Conservation (phyloP, 768 basidiomycete species). For the Kwoniella botswanensis region DNA sequence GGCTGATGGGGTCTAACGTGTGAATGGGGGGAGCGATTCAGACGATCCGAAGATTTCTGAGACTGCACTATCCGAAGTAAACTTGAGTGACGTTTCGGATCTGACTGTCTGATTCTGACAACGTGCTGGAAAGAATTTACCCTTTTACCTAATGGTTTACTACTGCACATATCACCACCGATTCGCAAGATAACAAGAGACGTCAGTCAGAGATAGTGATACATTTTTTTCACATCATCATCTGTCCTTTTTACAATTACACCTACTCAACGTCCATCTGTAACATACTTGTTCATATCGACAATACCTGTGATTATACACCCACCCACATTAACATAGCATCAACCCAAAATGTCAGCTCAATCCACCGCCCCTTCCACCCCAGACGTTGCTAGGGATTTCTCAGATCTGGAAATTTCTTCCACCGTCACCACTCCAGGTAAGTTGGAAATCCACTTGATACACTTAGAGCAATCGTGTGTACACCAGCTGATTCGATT, state of each 20-base stretch:
- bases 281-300: too few relatives aligned
- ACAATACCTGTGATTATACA: too few relatives aligned
- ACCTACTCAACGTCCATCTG: neutral
- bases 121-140: slow-evolving; percentile 6
- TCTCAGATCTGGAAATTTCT: slow-evolving; percentile 40
- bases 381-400: slow-evolving; percentile 33
- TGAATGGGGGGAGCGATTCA: neutral
- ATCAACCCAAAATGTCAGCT: slow-evolving; percentile 33
- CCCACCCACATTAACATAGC: neutral
- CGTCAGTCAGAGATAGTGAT: slow-evolving; percentile 9
- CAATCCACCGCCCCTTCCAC: slow-evolving; percentile 29
- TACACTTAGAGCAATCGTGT: neutral
- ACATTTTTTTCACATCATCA: slow-evolving; percentile 4
- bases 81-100: slow-evolving; percentile 13
- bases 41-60: neutral
- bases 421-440: slow-evolving; percentile 53
- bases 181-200: neutral
- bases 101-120: neutral
- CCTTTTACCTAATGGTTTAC: neutral
- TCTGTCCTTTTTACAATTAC: neutral
- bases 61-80: too few relatives aligned
- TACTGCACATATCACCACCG: neutral
- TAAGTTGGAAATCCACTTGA: slow-evolving; percentile 17
- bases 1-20: neutral
- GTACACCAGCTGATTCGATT: neutral